Evolutionary conservation across 805 yeast genomes (phyloP).

Genomic region (Cyberlindnera lachancei): DNA sequence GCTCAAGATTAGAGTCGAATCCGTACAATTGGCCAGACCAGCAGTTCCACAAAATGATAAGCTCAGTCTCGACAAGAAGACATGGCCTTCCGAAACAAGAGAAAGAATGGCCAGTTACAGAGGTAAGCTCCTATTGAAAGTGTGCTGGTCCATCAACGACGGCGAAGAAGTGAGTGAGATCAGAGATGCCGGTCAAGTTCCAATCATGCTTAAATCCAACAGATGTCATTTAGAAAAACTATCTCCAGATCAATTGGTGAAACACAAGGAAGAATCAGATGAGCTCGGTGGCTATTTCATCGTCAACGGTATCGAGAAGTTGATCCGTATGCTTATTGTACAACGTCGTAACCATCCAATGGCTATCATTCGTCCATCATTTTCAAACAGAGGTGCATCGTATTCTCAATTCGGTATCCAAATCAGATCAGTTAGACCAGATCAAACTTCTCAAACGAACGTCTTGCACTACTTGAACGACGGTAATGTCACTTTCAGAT

Average conservation of each 20-base stretch:
- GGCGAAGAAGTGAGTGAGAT: conserved; percentile 75
- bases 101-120: conserved; percentile 82
- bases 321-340: conserved; percentile 94
- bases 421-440: conserved; percentile 90
- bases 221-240: conserved; percentile 84
- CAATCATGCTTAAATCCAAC: conserved; percentile 85
- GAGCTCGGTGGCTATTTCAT: conserved; percentile 93
- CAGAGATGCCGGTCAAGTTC: conserved; percentile 87
- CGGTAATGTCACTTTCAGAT: conserved; percentile 94
- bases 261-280: conserved; percentile 81
- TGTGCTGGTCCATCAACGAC: conserved; percentile 82
- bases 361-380: conserved; percentile 95
- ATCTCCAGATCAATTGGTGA: conserved; percentile 76
- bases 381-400: conserved; percentile 86
- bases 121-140: conserved; percentile 68
- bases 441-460: conserved; percentile 95
- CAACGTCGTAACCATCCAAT: conserved; percentile 97
- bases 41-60: conserved; percentile 64
- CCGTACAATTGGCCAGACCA: conserved; percentile 84
- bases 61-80: conserved; percentile 66
- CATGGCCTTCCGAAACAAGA: conserved; percentile 82
- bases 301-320: conserved; percentile 93
- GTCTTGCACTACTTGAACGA: conserved; percentile 93
- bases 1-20: conserved; percentile 74
- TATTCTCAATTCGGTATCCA: conserved; percentile 90